These are phyloP conservation scores for Daldinia caldariorum DNA, from an alignment of 495 filamentous ascomycete species.

Conservation along the genomic window DNA sequence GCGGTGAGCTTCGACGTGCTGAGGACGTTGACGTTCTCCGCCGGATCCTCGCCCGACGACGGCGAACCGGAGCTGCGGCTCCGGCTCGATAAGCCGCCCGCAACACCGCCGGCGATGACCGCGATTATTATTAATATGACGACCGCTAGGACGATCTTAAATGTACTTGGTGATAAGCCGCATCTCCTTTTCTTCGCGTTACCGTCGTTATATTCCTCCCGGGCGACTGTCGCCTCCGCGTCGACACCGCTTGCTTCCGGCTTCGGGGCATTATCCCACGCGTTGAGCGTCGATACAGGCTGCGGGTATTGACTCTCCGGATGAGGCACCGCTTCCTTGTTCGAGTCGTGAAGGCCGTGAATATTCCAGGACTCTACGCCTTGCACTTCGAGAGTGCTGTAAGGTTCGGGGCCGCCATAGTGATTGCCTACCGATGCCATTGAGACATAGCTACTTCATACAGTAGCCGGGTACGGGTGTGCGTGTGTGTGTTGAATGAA, in stretches of 20 bases:
- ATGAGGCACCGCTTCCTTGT: slow-evolving; percentile 32
- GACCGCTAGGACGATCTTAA: slow-evolving; percentile 26
- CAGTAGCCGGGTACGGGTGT: slow-evolving; percentile 7
- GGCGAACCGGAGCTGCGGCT: slow-evolving; percentile 6
- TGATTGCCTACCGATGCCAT: slow-evolving; percentile 34
- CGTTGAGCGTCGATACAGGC: slow-evolving; percentile 7
- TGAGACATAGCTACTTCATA: slow-evolving; percentile 34
- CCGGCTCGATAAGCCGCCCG: slow-evolving; percentile 17
- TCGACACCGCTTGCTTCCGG: slow-evolving; percentile 4
- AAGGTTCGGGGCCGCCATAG: slow-evolving; percentile 31
- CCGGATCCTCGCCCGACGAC: background rate
- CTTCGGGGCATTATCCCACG: slow-evolving; percentile 16
- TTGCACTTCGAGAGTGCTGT: slow-evolving; percentile 39
- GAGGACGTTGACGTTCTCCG: slow-evolving; percentile 12
- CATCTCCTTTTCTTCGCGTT: slow-evolving; percentile 24
- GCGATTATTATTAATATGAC: slow-evolving; percentile 24
- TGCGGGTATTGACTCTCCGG: slow-evolving; percentile 33
- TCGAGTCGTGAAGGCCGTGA: slow-evolving; percentile 12
- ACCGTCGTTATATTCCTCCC: background rate
- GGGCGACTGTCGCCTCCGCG: slow-evolving; percentile 1
- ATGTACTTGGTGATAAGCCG: slow-evolving; percentile 26
- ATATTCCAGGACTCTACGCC: slow-evolving; percentile 14
- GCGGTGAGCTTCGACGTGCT: slow-evolving; percentile 30
- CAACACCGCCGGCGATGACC: slow-evolving; percentile 35
- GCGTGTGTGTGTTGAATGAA: background rate